Percentiles rank a stretch among this genome's conserved stretches.
phyloP scores from a whole-genome alignment of 1,284 basidiomycete genomes.

The Mycena citricolor region DNA sequence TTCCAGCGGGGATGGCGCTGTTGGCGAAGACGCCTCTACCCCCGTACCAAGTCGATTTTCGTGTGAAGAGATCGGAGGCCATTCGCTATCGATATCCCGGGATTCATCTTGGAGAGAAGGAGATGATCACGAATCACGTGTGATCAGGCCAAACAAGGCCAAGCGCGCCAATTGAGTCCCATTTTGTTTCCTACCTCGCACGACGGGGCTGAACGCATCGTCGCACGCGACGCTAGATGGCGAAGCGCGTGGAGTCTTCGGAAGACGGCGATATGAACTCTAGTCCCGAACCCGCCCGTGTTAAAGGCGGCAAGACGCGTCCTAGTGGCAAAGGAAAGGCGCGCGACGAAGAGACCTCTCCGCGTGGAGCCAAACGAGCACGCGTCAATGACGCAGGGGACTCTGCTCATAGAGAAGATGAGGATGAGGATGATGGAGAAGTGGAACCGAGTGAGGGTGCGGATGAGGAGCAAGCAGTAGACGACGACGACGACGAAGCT shows the following conservation, averaged over 20 bases:
- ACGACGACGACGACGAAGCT: slow-evolving; percentile 20
- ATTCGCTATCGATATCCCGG: slow-evolving; percentile 3
- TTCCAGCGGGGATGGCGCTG: slow-evolving; percentile 39
- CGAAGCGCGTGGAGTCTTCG: no score
- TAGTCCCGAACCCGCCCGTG: no score
- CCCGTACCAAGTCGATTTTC: slow-evolving; percentile 40
- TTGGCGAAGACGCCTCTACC: slow-evolving; percentile 55
- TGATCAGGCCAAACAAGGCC: no score
- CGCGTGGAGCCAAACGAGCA: slow-evolving; percentile 57
- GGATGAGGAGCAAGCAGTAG: slow-evolving; percentile 35
- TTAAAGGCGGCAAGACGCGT: no score
- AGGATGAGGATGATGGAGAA: slow-evolving; percentile 11
- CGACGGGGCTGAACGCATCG: no score
- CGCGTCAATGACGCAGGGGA: slow-evolving; percentile 60
- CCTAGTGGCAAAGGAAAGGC: no score
- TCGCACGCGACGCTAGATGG: no score
- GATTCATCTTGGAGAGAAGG: no score
- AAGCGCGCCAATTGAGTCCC: no score
- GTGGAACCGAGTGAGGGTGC: slow-evolving; percentile 47
- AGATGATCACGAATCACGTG: no score
- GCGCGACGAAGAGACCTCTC: slow-evolving; percentile 47
- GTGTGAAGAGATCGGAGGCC: slow-evolving; percentile 10
- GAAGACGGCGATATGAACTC: no score
- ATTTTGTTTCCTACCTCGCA: no score
- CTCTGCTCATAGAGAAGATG: slow-evolving; percentile 35